Evolutionary conservation across 208 protist species (phyloP).

Genomic region (Trypanosoma boissoni): DNA sequence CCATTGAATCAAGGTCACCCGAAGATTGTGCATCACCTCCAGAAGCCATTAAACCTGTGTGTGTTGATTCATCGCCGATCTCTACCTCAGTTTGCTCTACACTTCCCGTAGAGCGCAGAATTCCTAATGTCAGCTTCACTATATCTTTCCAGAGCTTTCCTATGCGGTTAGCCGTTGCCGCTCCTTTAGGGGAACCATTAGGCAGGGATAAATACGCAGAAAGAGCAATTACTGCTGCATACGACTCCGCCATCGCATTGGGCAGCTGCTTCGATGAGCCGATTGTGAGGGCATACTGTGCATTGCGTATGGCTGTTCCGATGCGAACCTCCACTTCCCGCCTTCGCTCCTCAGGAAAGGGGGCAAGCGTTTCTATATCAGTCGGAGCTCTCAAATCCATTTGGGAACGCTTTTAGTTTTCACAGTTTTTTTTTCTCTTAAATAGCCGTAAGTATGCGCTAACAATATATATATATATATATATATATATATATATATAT

Average conservation of each 20-base stretch:
- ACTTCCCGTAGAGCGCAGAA: not conserved
- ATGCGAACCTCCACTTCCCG: constrained; percentile 49
- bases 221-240: constrained; percentile 44
- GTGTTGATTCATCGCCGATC: constrained; percentile 1
- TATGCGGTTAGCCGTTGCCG: constrained; percentile 57
- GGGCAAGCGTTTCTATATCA: not conserved
- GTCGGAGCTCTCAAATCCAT: not conserved
- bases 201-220: constrained; percentile 53
- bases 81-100: not conserved
- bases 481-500: too few species aligned
- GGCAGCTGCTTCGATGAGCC: constrained; percentile 30
- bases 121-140: constrained; percentile 9
- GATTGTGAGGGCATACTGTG: constrained; percentile 56
- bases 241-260: constrained; percentile 42
- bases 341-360: constrained; percentile 24
- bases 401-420: not conserved
- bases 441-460: too few species aligned
- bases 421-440: not conserved
- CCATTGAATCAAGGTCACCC: too few species aligned
- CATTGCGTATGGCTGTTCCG: constrained; percentile 54
- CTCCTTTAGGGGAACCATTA: constrained; percentile 56
- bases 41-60: too few species aligned
- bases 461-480: too few species aligned
- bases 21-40: too few species aligned
- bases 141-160: constrained; percentile 57